These are phyloP conservation scores for Nepenthes gracilis DNA, from an alignment of 148 eudicot genomes.

Conservation along the genomic window DNA sequence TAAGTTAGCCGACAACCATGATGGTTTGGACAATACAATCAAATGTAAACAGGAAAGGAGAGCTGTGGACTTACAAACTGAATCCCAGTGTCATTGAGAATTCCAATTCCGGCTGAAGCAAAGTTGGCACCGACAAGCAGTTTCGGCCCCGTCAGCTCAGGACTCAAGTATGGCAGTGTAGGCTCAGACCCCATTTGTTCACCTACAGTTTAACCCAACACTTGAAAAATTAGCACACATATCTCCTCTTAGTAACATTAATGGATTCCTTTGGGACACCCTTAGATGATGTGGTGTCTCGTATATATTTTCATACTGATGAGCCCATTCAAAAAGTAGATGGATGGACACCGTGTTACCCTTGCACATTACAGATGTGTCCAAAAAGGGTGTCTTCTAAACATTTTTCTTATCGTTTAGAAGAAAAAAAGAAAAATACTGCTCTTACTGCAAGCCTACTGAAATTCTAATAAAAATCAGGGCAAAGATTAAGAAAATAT, in stretches of 20 bases:
- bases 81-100: slow-evolving; percentile 71
- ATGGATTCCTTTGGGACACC: neutral
- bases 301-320: no score
- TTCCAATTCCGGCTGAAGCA: slow-evolving; percentile 79
- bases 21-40: neutral
- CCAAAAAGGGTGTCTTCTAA: no score
- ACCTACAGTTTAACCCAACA: slow-evolving; percentile 20
- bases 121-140: slow-evolving; percentile 72
- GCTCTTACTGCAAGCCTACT: no score
- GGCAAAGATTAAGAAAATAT: no score
- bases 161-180: slow-evolving; percentile 65
- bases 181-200: slow-evolving; percentile 41
- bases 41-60: neutral
- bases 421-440: no score
- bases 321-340: no score
- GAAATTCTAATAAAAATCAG: no score
- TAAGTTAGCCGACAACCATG: neutral
- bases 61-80: slow-evolving; percentile 45
- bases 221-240: neutral
- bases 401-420: no score
- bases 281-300: no score
- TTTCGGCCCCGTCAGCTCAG: slow-evolving; percentile 26
- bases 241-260: neutral
- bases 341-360: no score
- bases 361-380: no score